phyloP scores from a whole-genome alignment of 352 stramenopile genomes.

The Phytophthora pluvialis region DNA sequence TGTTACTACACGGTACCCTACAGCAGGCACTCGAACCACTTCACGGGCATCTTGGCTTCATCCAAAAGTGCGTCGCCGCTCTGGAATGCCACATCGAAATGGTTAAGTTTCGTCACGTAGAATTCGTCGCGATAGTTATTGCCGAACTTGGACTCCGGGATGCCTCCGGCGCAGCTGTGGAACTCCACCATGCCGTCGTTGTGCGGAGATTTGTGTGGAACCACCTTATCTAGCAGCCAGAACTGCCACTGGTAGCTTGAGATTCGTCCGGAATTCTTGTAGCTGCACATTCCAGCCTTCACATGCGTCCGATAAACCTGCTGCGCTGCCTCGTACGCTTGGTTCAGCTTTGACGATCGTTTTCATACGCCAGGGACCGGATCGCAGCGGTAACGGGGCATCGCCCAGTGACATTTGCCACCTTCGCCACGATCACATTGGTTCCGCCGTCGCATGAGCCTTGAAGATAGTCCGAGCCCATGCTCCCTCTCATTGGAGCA shows the following conservation, averaged over 20 bases:
- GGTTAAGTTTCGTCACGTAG: constrained; percentile 43
- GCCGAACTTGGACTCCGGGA: constrained; percentile 31
- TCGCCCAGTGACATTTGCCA: constrained; percentile 19
- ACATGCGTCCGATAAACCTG: constrained; percentile 31
- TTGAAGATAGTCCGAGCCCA: constrained; percentile 44
- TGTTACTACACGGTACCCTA: too few species aligned
- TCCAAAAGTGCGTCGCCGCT: constrained; percentile 48
- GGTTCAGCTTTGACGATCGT: constrained; percentile 22
- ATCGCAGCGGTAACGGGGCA: constrained; percentile 25
- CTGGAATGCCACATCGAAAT: constrained; percentile 45
- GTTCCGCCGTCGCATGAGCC: constrained; percentile 27
- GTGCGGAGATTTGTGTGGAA: constrained; percentile 34
- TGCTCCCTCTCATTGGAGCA: constrained; percentile 38
- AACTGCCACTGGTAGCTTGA: constrained; percentile 28
- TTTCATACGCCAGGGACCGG: constrained; percentile 40
- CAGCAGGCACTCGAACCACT: constrained; percentile 64
- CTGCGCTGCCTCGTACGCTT: constrained; percentile 34
- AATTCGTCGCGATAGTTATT: constrained; percentile 40
- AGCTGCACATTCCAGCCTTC: constrained; percentile 27
- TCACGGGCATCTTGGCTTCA: constrained; percentile 51
- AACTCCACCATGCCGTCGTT: constrained; percentile 48
- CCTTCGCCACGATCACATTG: constrained; percentile 26
- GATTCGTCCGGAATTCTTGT: constrained; percentile 28
- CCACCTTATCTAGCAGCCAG: constrained; percentile 12
- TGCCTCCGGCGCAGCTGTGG: constrained; percentile 39